These are phyloP conservation scores for Paramecium sonneborni DNA, from an alignment of 73 alveolate species.

Conservation along the genomic window DNA sequence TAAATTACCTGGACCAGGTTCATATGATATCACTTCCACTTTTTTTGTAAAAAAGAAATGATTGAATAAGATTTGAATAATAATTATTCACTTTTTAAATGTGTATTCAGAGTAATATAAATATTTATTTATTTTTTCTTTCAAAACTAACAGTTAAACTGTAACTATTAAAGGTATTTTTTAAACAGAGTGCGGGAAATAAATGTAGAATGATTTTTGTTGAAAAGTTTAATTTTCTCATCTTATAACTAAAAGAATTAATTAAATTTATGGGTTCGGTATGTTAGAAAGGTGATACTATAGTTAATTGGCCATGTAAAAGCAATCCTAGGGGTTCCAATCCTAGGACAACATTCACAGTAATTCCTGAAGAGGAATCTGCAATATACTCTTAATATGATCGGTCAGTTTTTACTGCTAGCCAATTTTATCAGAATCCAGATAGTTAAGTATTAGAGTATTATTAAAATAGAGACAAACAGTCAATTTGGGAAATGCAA, in stretches of 20 bases:
- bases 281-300: neutral
- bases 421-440: neutral
- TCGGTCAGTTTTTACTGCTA: neutral
- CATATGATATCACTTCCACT: neutral
- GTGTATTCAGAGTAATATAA: too few relatives aligned
- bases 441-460: neutral
- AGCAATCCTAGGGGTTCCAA: neutral
- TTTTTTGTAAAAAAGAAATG: neutral
- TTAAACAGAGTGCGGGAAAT: neutral
- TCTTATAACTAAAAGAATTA: too few relatives aligned
- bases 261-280: neutral
- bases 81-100: neutral
- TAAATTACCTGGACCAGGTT: conserved; percentile 14
- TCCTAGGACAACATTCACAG: neutral
- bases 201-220: neutral
- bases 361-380: neutral
- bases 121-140: neutral
- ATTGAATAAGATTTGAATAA: neutral
- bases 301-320: neutral
- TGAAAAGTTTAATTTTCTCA: neutral
- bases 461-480: neutral
- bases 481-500: neutral
- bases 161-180: neutral
- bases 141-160: neutral
- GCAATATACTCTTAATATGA: neutral